These are phyloP conservation scores for Rhizoclosmatium globosum DNA, from an alignment of 192 early-diverging fungal genomes.

Conservation along the genomic window DNA sequence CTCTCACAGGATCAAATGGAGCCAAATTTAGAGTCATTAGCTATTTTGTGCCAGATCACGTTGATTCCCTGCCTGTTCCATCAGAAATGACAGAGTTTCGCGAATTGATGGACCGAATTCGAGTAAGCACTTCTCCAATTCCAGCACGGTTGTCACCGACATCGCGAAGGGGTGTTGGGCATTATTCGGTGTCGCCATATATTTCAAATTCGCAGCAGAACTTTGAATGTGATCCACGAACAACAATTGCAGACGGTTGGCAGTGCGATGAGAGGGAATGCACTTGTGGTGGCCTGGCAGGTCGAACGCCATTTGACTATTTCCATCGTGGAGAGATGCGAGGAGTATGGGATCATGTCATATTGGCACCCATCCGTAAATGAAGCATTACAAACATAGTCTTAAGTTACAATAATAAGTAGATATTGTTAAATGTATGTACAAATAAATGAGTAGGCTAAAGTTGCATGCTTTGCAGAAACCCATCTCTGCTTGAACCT, in stretches of 20 bases:
- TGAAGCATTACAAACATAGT: not conserved
- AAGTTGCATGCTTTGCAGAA: not conserved
- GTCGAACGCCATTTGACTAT: not conserved
- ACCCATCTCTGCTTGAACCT: too few species aligned
- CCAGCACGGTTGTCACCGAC: not conserved
- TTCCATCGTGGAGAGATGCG: not conserved
- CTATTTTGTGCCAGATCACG: not conserved
- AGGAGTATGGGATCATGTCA: not conserved
- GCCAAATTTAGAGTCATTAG: not conserved
- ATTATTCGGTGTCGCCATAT: too few species aligned
- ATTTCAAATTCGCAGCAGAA: not conserved
- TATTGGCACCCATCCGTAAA: not conserved
- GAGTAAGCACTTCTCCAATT: not conserved
- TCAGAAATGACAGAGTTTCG: not conserved
- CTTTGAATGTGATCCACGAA: not conserved
- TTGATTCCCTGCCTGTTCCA: not conserved
- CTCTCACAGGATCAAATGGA: not conserved
- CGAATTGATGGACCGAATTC: not conserved
- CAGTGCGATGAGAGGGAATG: not conserved
- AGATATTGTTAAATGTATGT: not conserved
- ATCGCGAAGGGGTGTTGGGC: not conserved
- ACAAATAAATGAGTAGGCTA: not conserved
- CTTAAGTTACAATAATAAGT: not conserved
- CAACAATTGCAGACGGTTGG: not conserved
- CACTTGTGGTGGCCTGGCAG: not conserved